A percentile compares a stretch with the other conserved stretches of the same genome.
Evolutionary conservation across 352 stramenopile genomes (phyloP).

Genomic region (Globisporangium spinosum): DNA sequence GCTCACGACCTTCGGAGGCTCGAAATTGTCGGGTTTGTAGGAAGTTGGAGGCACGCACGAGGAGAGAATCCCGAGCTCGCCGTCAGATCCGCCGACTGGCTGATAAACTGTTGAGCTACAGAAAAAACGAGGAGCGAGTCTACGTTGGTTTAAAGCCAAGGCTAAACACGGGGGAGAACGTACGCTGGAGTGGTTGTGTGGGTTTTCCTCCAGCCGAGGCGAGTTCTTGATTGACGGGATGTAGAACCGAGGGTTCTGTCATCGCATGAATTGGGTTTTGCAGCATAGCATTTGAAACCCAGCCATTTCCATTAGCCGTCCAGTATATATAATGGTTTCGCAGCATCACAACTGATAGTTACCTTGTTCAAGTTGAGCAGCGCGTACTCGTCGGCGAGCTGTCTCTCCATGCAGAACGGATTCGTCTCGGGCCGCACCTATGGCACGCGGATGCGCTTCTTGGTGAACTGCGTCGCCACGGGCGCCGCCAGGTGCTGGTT

Average conservation of each 20-base stretch:
- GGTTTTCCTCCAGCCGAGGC: slow-evolving; percentile 45
- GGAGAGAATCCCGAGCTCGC: slow-evolving; percentile 55
- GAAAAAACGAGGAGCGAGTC: slow-evolving; percentile 9
- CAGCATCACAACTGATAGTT: neutral
- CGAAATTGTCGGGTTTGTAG: slow-evolving; percentile 44
- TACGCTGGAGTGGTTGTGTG: slow-evolving; percentile 76
- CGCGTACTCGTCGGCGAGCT: slow-evolving; percentile 71
- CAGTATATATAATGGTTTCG: neutral
- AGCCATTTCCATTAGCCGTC: neutral
- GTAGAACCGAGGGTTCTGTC: slow-evolving; percentile 74
- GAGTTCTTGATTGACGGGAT: slow-evolving; percentile 46
- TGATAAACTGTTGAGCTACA: slow-evolving; percentile 46
- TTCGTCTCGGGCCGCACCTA: slow-evolving; percentile 56
- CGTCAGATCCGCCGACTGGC: slow-evolving; percentile 49
- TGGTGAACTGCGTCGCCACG: slow-evolving; percentile 48
- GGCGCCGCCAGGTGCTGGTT: slow-evolving; percentile 28
- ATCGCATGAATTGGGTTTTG: neutral
- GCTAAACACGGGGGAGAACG: neutral
- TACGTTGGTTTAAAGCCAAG: slow-evolving; percentile 9
- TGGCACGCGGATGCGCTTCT: slow-evolving; percentile 64
- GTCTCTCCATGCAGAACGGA: slow-evolving; percentile 67
- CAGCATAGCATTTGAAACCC: neutral
- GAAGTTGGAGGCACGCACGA: slow-evolving; percentile 30
- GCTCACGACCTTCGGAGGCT: slow-evolving; percentile 40
- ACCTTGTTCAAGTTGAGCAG: slow-evolving; percentile 83